Evolutionary conservation across 495 filamentous ascomycete species (phyloP).

Genomic region (Evernia prunastri): DNA sequence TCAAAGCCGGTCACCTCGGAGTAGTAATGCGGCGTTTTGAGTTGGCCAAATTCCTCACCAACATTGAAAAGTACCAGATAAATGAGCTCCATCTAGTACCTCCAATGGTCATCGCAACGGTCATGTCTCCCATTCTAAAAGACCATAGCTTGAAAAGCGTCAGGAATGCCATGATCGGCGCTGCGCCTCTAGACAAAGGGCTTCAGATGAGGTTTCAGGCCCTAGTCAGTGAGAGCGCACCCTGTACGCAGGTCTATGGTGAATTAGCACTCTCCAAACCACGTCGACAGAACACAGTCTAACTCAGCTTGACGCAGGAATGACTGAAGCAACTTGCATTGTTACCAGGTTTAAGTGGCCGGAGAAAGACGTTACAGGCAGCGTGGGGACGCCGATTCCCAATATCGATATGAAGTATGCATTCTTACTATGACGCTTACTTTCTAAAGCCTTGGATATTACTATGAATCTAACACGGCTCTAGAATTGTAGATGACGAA

Average conservation of each 20-base stretch:
- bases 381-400: constrained; percentile 35
- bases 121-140: constrained; percentile 39
- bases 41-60: constrained; percentile 41
- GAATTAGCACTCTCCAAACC: too few relatives aligned
- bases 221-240: constrained; percentile 34
- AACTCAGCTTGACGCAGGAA: neutral
- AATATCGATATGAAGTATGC: constrained; percentile 36
- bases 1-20: constrained; percentile 41
- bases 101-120: constrained; percentile 47
- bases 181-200: constrained; percentile 45
- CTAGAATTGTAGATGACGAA: constrained; percentile 42
- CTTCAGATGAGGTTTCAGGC: constrained; percentile 37
- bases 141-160: constrained; percentile 41
- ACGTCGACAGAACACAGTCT: neutral
- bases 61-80: constrained; percentile 44
- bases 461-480: neutral
- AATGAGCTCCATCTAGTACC: constrained; percentile 51
- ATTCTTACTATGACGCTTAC: neutral
- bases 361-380: constrained; percentile 37
- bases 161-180: constrained; percentile 37
- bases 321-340: constrained; percentile 46
- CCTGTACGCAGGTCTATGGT: constrained; percentile 35
- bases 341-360: constrained; percentile 40
- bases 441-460: neutral
- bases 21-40: constrained; percentile 56